These are phyloP conservation scores for Tranzscheliella williamsii DNA, from an alignment of 1,284 basidiomycete genomes.

Conservation along the genomic window DNA sequence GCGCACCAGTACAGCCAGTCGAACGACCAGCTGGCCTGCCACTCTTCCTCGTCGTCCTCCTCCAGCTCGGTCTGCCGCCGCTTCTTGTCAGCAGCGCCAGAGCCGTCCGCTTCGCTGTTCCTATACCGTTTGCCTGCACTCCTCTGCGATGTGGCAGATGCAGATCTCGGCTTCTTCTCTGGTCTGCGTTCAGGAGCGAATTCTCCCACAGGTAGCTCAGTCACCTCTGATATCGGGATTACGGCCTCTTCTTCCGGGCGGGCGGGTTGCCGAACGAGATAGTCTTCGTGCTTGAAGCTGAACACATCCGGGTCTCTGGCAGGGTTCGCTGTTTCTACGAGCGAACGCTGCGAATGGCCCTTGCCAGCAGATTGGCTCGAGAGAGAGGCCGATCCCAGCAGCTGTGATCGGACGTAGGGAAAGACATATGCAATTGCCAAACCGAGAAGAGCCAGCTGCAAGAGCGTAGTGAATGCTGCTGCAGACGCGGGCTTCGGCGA, in stretches of 20 bases:
- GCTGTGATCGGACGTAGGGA: constrained; percentile 5
- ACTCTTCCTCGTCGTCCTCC: background rate
- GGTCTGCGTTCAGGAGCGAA: background rate
- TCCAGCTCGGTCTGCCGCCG: too few species aligned
- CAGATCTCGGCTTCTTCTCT: background rate
- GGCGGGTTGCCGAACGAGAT: constrained; percentile 1
- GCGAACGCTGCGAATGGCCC: too few species aligned
- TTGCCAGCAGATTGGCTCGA: background rate
- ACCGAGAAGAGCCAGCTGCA: background rate
- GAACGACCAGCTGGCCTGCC: background rate
- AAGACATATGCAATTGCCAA: constrained; percentile 7
- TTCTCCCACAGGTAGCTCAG: background rate
- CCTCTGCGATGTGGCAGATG: background rate
- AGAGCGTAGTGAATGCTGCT: too few species aligned
- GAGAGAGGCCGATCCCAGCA: constrained; percentile 1
- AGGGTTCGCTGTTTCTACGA: too few species aligned
- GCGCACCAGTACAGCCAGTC: background rate
- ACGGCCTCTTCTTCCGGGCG: background rate
- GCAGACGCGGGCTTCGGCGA: too few species aligned
- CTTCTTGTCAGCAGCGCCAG: too few species aligned
- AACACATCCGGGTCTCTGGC: constrained; percentile 31
- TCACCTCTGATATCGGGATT: background rate
- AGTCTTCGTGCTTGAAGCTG: constrained; percentile 28
- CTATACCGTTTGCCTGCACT: too few species aligned
- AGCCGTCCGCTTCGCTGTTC: too few species aligned